Evolutionary conservation across 306 rosid genomes (phyloP).

Genomic region (Hippophae tibetana): DNA sequence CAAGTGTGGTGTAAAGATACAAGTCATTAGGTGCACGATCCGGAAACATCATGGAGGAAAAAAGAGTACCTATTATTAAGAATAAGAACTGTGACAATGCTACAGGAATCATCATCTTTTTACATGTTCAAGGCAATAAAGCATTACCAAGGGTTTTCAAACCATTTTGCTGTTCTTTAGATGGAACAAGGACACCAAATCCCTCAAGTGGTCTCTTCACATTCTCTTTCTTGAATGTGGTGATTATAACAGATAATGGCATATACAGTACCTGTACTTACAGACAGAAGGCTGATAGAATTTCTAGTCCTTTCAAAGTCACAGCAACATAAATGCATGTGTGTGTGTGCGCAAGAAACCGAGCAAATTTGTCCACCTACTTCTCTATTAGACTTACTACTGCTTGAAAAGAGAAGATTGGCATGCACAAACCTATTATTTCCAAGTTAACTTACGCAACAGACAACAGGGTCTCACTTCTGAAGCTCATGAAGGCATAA

Average conservation of each 20-base stretch:
- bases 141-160: slow-evolving; percentile 79
- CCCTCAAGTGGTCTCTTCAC: slow-evolving; percentile 88
- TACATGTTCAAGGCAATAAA: slow-evolving; percentile 14
- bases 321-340: background rate
- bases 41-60: slow-evolving; percentile 94
- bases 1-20: slow-evolving; percentile 74
- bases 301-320: background rate
- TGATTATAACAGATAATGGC: slow-evolving; percentile 72
- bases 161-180: slow-evolving; percentile 70
- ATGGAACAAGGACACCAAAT: slow-evolving; percentile 92
- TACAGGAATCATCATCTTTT: slow-evolving; percentile 11
- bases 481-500: background rate
- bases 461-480: background rate
- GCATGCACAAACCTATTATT: background rate
- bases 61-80: slow-evolving; percentile 64
- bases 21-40: slow-evolving; percentile 76
- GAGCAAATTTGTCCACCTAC: background rate
- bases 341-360: too few relatives aligned
- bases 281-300: slow-evolving; percentile 11
- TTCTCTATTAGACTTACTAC: background rate
- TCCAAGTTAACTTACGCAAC: background rate
- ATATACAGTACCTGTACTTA: slow-evolving; percentile 62
- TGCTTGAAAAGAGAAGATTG: background rate
- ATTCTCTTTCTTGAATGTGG: slow-evolving; percentile 72
- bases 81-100: slow-evolving; percentile 14